phyloP scores from a whole-genome alignment of 345 rosid species.

The Citrus medica region DNA sequence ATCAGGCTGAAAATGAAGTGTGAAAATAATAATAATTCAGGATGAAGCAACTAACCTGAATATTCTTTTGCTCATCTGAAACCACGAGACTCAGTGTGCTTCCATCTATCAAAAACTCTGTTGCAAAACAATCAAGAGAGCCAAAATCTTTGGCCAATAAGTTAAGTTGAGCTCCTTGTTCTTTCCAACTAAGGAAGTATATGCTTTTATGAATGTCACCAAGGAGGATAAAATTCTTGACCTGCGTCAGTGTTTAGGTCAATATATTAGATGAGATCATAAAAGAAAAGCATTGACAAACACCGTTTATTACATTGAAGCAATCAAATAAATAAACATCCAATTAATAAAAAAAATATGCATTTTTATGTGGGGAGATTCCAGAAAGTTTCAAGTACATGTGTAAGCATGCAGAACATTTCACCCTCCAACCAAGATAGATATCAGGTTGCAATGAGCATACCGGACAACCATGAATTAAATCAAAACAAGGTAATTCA shows the following conservation, averaged over 20 bases:
- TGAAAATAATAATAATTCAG: background rate
- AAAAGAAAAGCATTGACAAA: conserved; percentile 8
- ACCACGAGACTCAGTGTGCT: conserved; percentile 89
- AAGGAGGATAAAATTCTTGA: conserved; percentile 88
- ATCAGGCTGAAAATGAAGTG: background rate
- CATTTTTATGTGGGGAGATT: background rate
- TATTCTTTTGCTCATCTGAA: conserved; percentile 90
- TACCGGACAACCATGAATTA: no score
- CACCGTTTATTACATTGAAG: background rate
- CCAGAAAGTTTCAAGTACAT: background rate
- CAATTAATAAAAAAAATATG: background rate
- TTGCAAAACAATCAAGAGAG: conserved; percentile 86
- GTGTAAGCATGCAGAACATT: background rate
- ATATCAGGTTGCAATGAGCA: background rate
- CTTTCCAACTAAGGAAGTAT: conserved; percentile 96
- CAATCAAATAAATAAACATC: background rate
- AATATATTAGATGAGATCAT: background rate
- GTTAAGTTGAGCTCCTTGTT: conserved; percentile 92
- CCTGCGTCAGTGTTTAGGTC: conserved; percentile 42
- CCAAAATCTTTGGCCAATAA: conserved; percentile 96
- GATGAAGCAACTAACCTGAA: conserved; percentile 56
- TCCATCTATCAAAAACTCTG: conserved; percentile 98
- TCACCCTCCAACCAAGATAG: background rate
- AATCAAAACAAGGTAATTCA: no score
- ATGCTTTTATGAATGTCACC: conserved; percentile 93